A percentile compares a stretch with the other conserved stretches of the same genome.
Conservation (phyloP, 306 rosid genomes). For the Gastrolobium villosum region DNA sequence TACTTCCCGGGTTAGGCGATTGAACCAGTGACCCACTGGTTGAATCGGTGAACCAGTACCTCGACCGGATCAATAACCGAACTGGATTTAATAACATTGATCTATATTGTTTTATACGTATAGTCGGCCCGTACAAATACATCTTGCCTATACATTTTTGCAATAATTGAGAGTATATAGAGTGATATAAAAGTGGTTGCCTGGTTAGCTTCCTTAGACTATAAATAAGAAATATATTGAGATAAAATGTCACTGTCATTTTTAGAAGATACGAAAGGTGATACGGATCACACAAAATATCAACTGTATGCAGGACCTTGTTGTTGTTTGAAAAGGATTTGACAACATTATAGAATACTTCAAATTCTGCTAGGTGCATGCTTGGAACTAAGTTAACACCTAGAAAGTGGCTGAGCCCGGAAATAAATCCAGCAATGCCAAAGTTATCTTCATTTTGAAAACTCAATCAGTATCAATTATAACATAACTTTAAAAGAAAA, state of each 20-base stretch:
- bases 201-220: conserved; percentile 45
- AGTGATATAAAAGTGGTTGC: conserved; percentile 32
- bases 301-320: not conserved
- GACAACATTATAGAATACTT: conserved; percentile 33
- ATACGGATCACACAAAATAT: conserved; percentile 25
- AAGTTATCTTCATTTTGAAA: too few relatives aligned
- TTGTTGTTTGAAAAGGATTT: conserved; percentile 37
- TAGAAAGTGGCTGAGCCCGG: not conserved
- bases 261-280: conserved; percentile 15
- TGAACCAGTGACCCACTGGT: too few relatives aligned
- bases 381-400: not conserved
- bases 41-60: too few relatives aligned
- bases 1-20: too few relatives aligned
- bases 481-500: too few relatives aligned
- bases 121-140: too few relatives aligned
- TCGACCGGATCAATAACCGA: too few relatives aligned
- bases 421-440: too few relatives aligned
- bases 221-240: conserved; percentile 44
- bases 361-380: conserved; percentile 35
- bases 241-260: conserved; percentile 50
- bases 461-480: too few relatives aligned
- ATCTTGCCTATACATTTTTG: too few relatives aligned
- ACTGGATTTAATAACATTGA: too few relatives aligned
- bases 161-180: conserved; percentile 34
- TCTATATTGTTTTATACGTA: not conserved